Base-by-base conservation (phyloP, 2,329 filamentous ascomycete genomes). In the Proliferodiscus dingleyae region DNA sequence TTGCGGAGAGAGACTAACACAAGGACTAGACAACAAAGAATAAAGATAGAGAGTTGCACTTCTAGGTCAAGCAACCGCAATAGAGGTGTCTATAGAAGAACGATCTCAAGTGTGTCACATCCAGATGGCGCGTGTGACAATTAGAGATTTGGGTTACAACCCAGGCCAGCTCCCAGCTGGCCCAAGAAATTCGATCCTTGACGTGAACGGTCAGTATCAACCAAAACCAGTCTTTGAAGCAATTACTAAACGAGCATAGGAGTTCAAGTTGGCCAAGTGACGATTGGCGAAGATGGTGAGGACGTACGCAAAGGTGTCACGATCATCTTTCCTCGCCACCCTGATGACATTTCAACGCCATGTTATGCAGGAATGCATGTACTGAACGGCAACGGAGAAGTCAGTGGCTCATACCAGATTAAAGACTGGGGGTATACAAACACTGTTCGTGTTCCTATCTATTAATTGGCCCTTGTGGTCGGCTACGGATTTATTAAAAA, bases 401-500 rank as follows among this genome's bases (percentile, higher is more conserved):
- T 63, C 6, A 63, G 45, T 28, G 60, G 59, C 1, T 54, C 52
- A 2, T 58, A 57, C 28, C 57, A 60, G 30, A 56, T 61, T 22
- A 55, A 53, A 41, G 59, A 62, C 45, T 60, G 57, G 56, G 60
- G 60, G 13, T 62, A 49, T 42, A 61, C 57, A 8, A 61, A 60
- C 18, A 61, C 54, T 6, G 57, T 60, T 42, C 9, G 51, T 51
- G 5, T 36, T 32, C 24, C 26, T 22, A n/a, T 6, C 7, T 15
- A 29, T 6, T 34, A 4, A 3, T 9, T 13, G n/a, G 13, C 26
- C 19, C 5, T 22, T 16, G 15, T 5, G 4, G 8, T 7, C 13
- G 13, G 29, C 3, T 37, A 15, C 18, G 21, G 16, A 21, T 41
- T 45, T 9, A 18, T 40, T 41, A 16, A 41, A 19, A 19, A 22